Evolutionary conservation across 1,139 yeast genomes (phyloP), one percentile per base, ranked within the genome.

Genomic region (Saccharomyces uvarum): DNA sequence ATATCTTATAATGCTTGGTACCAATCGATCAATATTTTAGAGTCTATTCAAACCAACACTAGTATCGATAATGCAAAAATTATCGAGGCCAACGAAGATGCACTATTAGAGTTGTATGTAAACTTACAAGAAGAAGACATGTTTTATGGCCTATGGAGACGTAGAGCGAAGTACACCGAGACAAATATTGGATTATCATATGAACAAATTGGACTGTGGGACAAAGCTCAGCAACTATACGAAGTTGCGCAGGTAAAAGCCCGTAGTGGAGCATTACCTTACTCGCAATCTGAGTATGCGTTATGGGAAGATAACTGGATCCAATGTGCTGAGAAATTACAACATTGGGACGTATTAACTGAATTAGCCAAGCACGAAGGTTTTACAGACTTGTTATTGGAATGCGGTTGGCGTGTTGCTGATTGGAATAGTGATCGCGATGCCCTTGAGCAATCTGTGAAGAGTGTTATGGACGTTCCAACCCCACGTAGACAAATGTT

Each of bases 251-350:
- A 95, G 72, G 87, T 95, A 57, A 91, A 93, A 64, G 99, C 99
- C 0, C 77, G 99, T 57, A 86, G 96, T 66, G 99, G 99, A 1
- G 96, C 88, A 2, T 75, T 93, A 52, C 99, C 99, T 0, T 95
- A 89, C 68, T 89, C 97, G 27, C 98, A 95, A 66, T 83, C 96
- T 0, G 99, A 95, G 66, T 95, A 95, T 66, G 84, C 95, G 0
- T 75, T 95, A 49, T 95, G 99, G 99, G 99, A 95, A 73, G 99
- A 95, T 67, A 96, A 93, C 64, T 95, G 99, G 99, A 89, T 95
- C 54, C 74, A 88, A 41, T 91, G 99, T 75, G 97, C 99, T 2
- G 97, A 95, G 68, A 93, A 95, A 67, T 75, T 95, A 53, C 99
- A 95, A 67, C 98, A 93, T 61, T 95, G 99, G 99, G 99, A 95